Evolutionary conservation across 2,329 filamentous ascomycete species (phyloP).

Genomic region (Lecanicillium sp.): DNA sequence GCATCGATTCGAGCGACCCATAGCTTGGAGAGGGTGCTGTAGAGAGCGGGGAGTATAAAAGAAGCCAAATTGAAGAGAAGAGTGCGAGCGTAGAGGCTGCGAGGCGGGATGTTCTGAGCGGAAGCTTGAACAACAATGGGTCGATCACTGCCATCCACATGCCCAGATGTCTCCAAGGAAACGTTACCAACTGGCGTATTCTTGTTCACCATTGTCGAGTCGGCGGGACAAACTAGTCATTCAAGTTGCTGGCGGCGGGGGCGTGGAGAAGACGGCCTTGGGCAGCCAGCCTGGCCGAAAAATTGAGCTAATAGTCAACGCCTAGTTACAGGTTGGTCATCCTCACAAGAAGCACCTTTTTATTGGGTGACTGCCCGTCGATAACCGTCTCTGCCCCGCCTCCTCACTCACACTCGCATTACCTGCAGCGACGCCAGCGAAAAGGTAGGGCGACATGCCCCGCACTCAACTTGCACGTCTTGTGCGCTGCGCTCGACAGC

Average conservation of each 20-base stretch:
- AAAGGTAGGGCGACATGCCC: slow-evolving; percentile 15
- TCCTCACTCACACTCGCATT: background rate
- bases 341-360: slow-evolving; percentile 14
- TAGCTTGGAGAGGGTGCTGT: slow-evolving; percentile 60
- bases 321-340: slow-evolving; percentile 14
- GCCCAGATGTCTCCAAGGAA: too few relatives aligned
- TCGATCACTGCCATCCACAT: too few relatives aligned
- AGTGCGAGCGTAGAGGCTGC: slow-evolving; percentile 44
- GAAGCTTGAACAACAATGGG: too few relatives aligned
- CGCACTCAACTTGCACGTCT: slow-evolving; percentile 15
- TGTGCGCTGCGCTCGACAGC: slow-evolving; percentile 13
- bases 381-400: slow-evolving; percentile 13
- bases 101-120: too few relatives aligned
- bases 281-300: too few relatives aligned
- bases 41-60: slow-evolving; percentile 61
- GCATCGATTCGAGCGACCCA: slow-evolving; percentile 63
- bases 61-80: slow-evolving; percentile 56
- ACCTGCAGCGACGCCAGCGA: background rate
- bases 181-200: too few relatives aligned
- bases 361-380: slow-evolving; percentile 7
- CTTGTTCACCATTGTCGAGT: too few relatives aligned
- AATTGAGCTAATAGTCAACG: too few relatives aligned
- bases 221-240: too few relatives aligned
- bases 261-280: slow-evolving; percentile 6
- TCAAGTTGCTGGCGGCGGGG: slow-evolving; percentile 3